Base-by-base conservation (phyloP, 2,329 filamentous ascomycete species). In the Cylindrodendrum hubeiense region DNA sequence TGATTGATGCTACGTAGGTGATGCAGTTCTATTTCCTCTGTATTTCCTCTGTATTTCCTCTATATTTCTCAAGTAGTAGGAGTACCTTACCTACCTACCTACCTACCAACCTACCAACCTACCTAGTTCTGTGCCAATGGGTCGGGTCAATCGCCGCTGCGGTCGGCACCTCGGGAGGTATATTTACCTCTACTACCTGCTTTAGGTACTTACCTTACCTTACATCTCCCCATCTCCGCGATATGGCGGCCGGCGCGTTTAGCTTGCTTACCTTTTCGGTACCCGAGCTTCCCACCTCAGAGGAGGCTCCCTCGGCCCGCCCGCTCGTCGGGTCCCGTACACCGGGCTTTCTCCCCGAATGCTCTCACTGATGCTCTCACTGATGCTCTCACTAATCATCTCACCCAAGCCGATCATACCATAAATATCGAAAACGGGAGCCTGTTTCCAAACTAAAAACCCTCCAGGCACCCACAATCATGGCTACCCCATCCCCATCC, bases 251-350 rank as follows among this genome's bases (percentile, higher is more conserved):
- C n/a, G 26, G 28, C 15, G 9, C 15, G n/a, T 50, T n/a, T 50
- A n/a, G n/a, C n/a, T 50, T 33, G 19, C 34, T 51, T 22, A 37
- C 33, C 33, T 26, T 22, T n/a, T 49, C 55, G 55, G 49, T 10
- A 17, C 34, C 30, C 37, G 22, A 58, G 46, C 55, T 41, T 5
- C 30, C 44, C n/a, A n/a, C n/a, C n/a, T n/a, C n/a, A n/a, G n/a
- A n/a, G n/a, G n/a, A n/a, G 50, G 44, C 28, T 30, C 28, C 28
- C 12, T 12, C 28, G 28, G 8, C 2, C 28, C 28, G 9, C 28
- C 21, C 39, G 44, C 44, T 22, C 17, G 19, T 46, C 54, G 54
- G 54, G 49, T 57, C 34, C 54, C 54, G 53, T n/a, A 47, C 41
- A n/a, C 53, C 53, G 43, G 39, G 43, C 46, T 10, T 30, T 50